phyloP scores from a whole-genome alignment of 306 rosid genomes.

The Cicer pinnatifidum region DNA sequence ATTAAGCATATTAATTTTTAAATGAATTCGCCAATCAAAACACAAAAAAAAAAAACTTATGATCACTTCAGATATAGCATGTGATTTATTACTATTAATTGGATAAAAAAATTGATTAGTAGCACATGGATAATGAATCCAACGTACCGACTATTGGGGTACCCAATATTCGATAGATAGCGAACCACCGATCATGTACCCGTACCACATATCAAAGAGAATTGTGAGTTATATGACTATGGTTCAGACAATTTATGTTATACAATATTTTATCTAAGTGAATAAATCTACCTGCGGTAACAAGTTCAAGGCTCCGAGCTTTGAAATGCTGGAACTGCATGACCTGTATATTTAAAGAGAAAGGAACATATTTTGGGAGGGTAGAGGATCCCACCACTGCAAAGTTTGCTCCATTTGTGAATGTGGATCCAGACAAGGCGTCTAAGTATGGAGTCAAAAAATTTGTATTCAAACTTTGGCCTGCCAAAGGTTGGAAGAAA shows the following conservation, averaged over 20 bases:
- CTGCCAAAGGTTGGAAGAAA: constrained; percentile 53
- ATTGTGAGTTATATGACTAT: too few relatives aligned
- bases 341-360: constrained; percentile 78
- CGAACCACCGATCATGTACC: too few relatives aligned
- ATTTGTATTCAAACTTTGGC: constrained; percentile 76
- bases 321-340: constrained; percentile 87
- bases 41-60: too few relatives aligned
- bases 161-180: too few relatives aligned
- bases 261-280: neutral
- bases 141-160: too few relatives aligned
- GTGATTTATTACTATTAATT: too few relatives aligned
- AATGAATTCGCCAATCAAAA: too few relatives aligned
- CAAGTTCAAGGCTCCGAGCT: constrained; percentile 68
- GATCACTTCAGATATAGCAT: too few relatives aligned
- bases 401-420: constrained; percentile 90
- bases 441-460: constrained; percentile 77
- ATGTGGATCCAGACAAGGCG: constrained; percentile 63
- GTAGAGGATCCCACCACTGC: constrained; percentile 89
- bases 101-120: too few relatives aligned
- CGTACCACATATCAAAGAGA: too few relatives aligned
- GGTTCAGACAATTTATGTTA: neutral
- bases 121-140: too few relatives aligned
- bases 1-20: too few relatives aligned
- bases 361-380: constrained; percentile 80
- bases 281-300: constrained; percentile 56